phyloP scores from a whole-genome alignment of 179 eudicot species.

The Amaranthus tricolor region DNA sequence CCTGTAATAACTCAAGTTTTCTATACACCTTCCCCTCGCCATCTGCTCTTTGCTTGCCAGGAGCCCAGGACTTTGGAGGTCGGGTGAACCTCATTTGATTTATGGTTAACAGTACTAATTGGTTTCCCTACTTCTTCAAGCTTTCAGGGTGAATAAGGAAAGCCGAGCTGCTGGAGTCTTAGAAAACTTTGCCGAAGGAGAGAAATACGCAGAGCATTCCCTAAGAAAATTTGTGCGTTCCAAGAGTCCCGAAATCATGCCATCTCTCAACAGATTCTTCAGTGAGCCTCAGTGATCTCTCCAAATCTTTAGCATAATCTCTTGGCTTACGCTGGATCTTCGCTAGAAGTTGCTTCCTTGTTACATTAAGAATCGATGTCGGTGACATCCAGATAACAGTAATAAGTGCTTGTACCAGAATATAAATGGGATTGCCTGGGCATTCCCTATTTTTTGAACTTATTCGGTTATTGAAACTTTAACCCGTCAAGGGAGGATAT shows the following conservation, averaged over 20 bases:
- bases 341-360: neutral
- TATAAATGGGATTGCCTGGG: neutral
- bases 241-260: slow-evolving; percentile 78
- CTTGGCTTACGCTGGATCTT: neutral
- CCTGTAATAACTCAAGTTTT: no score
- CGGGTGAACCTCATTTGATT: neutral
- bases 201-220: slow-evolving; percentile 59
- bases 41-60: neutral
- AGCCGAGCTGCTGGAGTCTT: slow-evolving; percentile 77
- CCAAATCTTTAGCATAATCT: neutral
- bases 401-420: neutral
- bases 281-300: slow-evolving; percentile 44
- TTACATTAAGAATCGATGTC: neutral
- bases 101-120: neutral
- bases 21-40: no score
- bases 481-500: slow-evolving; percentile 2
- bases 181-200: slow-evolving; percentile 68
- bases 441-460: slow-evolving; percentile 12
- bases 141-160: slow-evolving; percentile 70
- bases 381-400: slow-evolving; percentile 5
- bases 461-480: neutral
- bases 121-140: neutral
- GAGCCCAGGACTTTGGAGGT: neutral
- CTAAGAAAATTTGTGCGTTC: slow-evolving; percentile 62
- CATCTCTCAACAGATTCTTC: slow-evolving; percentile 64